A percentile compares a stretch with the other conserved stretches of the same genome.
Conservation (phyloP, 2,329 filamentous ascomycete species). For the Berkeleyomyces basicola region DNA sequence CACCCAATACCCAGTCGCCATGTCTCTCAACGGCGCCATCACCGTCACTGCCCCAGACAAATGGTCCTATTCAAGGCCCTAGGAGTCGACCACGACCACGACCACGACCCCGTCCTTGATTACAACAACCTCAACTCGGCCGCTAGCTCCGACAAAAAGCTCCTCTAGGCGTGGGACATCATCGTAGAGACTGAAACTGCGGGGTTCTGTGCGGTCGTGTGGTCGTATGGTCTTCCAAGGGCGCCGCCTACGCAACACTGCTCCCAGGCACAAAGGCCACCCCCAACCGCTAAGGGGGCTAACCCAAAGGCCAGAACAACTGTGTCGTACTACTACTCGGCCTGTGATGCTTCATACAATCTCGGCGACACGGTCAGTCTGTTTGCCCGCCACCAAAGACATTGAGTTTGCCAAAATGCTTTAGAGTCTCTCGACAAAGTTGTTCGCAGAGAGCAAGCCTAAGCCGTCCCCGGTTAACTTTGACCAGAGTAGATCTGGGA, state of each 20-base stretch:
- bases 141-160: constrained; percentile 14
- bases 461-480: constrained; percentile 21
- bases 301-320: constrained; percentile 22
- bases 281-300: constrained; percentile 26
- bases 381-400: constrained; percentile 18
- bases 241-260: constrained; percentile 26
- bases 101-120: constrained; percentile 26
- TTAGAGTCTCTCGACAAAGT: constrained; percentile 20
- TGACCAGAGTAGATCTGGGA: constrained; percentile 21
- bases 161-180: constrained; percentile 19
- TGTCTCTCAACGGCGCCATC: constrained; percentile 9
- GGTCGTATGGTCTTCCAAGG: constrained; percentile 19
- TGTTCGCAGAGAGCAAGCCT: constrained; percentile 23
- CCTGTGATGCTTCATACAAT: constrained; percentile 1
- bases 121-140: constrained; percentile 21
- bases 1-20: neutral
- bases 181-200: constrained; percentile 14
- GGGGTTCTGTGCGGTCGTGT: constrained; percentile 20
- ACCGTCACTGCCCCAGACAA: constrained; percentile 11
- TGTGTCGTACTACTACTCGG: constrained; percentile 25
- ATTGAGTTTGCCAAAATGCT: constrained; percentile 24
- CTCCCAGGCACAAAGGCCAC: constrained; percentile 23
- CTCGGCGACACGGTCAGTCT: constrained; percentile 23
- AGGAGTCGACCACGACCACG: constrained; percentile 27
- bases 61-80: constrained; percentile 23